Base-by-base conservation (phyloP, 306 rosid species). In the Pachyrhizus erosus region DNA sequence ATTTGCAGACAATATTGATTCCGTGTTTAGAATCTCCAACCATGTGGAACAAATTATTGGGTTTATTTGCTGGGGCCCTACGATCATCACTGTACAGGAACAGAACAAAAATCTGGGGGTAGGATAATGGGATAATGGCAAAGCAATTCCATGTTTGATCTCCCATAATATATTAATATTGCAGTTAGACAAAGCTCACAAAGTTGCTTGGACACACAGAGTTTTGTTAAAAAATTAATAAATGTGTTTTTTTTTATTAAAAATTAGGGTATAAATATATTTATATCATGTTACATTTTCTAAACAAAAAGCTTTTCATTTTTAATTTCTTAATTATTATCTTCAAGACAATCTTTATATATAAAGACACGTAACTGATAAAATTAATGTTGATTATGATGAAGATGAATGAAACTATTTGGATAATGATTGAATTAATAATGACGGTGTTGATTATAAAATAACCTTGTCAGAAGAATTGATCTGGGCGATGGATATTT, bases 41-140 rank as follows among this genome's bases (percentile, higher is more conserved):
- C 94, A 92, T 86, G 94, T 92, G 97, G 90, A 87, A 74, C 84
- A 70, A 81, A 89, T 89, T 86, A 92, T 89, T 92, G 85, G 88
- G 76, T 73, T 80, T 62, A 24, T 75, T 42, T 46, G 29, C 5
- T 64, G 73, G 72, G 83, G 58, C 40, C 83, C 80, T 64, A 62
- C 83, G 76, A 80, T 60, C 52, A 86, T 83, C 81, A 54, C 31
- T 68, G 71, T 65, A 52, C 74, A 81, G 83, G 90, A 88, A 88
- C 83, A 87, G 83, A 88, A 92, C 90, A 83, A 88, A 88, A 90
- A 75, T 74, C 78, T 61, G 76, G 24, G 24, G 78, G 88, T 65
- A 84, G 80, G 80, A 62, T 62, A 86, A 88, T 75, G 76, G 77
- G 69, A 83, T 57, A 84, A 80, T 80, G 76, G 80, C 77, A 67